These are phyloP conservation scores for Leccinellum albellum DNA, from an alignment of 768 basidiomycete genomes.

Conservation along the genomic window DNA sequence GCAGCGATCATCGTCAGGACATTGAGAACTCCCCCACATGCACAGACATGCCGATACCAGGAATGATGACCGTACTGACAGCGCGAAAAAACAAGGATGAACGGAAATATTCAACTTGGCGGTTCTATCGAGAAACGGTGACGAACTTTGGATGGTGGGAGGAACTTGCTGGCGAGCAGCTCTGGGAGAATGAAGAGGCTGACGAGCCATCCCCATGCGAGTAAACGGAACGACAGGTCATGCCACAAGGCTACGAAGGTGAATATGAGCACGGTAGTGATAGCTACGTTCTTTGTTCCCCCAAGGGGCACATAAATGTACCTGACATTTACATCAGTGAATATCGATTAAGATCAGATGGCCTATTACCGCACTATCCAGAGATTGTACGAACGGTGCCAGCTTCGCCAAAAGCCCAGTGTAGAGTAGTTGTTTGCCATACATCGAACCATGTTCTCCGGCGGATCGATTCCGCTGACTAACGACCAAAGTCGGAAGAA, in stretches of 20 bases:
- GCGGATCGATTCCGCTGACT: constrained; percentile 83
- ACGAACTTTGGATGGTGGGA: constrained; percentile 63
- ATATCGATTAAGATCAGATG: neutral
- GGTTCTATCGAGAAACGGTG: neutral
- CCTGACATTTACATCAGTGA: constrained; percentile 37
- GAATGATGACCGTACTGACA: constrained; percentile 56
- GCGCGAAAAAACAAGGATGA: neutral
- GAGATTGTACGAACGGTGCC: constrained; percentile 95
- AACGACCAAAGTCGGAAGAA: constrained; percentile 96
- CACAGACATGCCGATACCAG: constrained; percentile 89
- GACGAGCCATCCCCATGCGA: constrained; percentile 97
- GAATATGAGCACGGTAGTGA: constrained; percentile 79
- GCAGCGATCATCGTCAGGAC: constrained; percentile 86
- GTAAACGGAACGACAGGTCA: constrained; percentile 79
- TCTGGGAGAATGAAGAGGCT: constrained; percentile 90
- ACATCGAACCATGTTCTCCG: constrained; percentile 99
- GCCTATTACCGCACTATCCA: constrained; percentile 79
- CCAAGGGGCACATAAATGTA: constrained; percentile 95
- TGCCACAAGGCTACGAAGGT: constrained; percentile 99
- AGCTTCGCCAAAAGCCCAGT: constrained; percentile 90
- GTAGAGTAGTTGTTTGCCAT: constrained; percentile 97
- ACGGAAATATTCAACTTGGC: neutral
- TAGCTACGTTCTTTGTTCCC: constrained; percentile 51
- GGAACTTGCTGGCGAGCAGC: constrained; percentile 52
- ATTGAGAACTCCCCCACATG: constrained; percentile 78